Percentiles rank a stretch among this genome's conserved stretches.
Conservation (phyloP, 73 alveolate genomes). For the Effrenium voratum region DNA sequence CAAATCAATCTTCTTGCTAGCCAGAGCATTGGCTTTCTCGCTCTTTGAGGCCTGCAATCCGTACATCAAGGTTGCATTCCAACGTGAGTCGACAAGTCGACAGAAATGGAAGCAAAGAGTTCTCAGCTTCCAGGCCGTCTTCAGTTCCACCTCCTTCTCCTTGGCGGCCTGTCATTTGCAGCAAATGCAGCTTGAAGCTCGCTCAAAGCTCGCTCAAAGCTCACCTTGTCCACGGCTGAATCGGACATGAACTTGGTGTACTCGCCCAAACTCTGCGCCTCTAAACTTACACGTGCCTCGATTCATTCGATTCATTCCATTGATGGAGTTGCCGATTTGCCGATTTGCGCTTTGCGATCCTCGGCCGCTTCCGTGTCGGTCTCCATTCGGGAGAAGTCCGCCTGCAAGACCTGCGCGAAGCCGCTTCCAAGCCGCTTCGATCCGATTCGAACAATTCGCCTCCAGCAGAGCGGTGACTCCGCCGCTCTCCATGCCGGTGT, state of each 20-base stretch:
- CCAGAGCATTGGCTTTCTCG: conserved; percentile 4
- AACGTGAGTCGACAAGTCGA: too few species aligned
- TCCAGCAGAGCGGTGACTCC: conserved; percentile 50
- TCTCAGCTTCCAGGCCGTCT: not conserved
- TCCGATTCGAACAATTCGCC: not conserved
- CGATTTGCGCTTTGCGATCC: not conserved
- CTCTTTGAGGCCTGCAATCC: not conserved
- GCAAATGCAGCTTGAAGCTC: not conserved
- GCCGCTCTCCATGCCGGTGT: conserved; percentile 46
- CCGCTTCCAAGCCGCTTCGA: not conserved
- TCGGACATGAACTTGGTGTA: conserved; percentile 69
- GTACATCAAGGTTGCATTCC: not conserved
- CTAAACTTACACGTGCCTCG: too few species aligned
- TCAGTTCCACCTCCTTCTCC: conserved; percentile 40
- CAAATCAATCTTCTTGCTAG: conserved; percentile 35
- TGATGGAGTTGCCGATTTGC: not conserved
- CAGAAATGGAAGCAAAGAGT: too few species aligned
- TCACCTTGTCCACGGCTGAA: conserved; percentile 38
- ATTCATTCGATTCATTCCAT: too few species aligned
- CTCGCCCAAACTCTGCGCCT: conserved; percentile 50
- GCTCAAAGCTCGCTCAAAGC: not conserved
- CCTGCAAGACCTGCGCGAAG: conserved; percentile 11
- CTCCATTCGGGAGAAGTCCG: conserved; percentile 47
- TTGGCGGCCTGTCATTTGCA: not conserved
- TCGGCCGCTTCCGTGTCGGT: conserved; percentile 30